phyloP scores from a whole-genome alignment of 192 early-diverging fungal genomes.

The Haplosporangium gracile region DNA sequence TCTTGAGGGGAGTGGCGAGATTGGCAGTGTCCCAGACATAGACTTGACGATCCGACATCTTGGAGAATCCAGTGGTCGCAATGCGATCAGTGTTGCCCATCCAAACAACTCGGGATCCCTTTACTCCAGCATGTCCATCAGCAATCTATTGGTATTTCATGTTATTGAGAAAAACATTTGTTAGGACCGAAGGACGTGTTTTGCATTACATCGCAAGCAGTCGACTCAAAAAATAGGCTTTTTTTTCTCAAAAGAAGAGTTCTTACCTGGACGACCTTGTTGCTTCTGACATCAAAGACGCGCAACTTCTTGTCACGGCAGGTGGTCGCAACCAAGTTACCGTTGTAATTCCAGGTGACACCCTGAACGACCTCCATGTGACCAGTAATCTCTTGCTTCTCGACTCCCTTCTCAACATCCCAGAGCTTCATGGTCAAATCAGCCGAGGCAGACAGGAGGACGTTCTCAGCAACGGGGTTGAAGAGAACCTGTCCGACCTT shows the following conservation, averaged over 20 bases:
- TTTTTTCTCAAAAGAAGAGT: background rate
- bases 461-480: constrained; percentile 96
- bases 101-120: constrained; percentile 95
- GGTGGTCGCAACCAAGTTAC: constrained; percentile 86
- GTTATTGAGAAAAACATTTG: background rate
- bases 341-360: constrained; percentile 90
- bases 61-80: constrained; percentile 94
- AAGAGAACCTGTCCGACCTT: constrained; percentile 99
- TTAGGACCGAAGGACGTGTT: background rate
- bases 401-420: constrained; percentile 90
- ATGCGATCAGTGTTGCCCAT: constrained; percentile 85
- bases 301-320: constrained; percentile 98
- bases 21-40: constrained; percentile 87
- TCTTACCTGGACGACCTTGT: constrained; percentile 75
- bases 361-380: constrained; percentile 95
- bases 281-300: constrained; percentile 92
- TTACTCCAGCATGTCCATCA: constrained; percentile 84
- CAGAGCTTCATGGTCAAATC: constrained; percentile 93
- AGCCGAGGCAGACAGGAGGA: constrained; percentile 89
- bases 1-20: constrained; percentile 79
- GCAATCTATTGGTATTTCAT: background rate
- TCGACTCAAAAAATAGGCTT: background rate
- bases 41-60: constrained; percentile 94
- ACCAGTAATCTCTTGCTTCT: constrained; percentile 83
- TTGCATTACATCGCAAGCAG: no score